phyloP scores from a whole-genome alignment of 2,329 filamentous ascomycete species.

The Beauveria brongniartii region DNA sequence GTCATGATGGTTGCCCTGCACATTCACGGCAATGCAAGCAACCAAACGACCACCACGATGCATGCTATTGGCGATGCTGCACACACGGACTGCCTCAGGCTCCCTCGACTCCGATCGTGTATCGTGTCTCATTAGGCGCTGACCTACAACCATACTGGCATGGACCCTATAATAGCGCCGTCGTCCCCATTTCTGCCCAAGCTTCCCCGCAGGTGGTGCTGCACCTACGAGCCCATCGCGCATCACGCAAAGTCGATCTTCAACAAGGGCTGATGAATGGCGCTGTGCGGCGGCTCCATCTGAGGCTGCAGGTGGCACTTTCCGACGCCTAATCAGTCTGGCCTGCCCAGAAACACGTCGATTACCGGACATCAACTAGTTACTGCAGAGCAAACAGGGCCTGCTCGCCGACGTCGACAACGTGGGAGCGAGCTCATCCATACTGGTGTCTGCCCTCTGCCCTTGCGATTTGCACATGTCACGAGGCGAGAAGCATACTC shows the following conservation, averaged over 20 bases:
- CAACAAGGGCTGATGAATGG: conserved; percentile 8
- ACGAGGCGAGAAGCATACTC: not conserved
- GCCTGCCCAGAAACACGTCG: not conserved
- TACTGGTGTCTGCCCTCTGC: not conserved
- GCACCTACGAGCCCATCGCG: not conserved
- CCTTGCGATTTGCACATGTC: conserved; percentile 5
- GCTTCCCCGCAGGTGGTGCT: conserved; percentile 1
- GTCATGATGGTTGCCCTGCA: not conserved
- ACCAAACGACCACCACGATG: not conserved
- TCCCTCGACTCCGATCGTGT: not conserved
- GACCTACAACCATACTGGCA: not conserved
- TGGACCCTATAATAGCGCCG: not conserved
- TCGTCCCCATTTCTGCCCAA: conserved; percentile 6
- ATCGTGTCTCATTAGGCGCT: not conserved
- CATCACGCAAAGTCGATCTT: conserved; percentile 9
- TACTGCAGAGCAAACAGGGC: not conserved
- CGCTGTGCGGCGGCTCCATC: not conserved
- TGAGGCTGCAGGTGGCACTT: not conserved
- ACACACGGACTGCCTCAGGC: not conserved
- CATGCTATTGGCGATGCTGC: not conserved
- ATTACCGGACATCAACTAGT: not conserved
- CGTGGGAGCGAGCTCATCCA: not conserved
- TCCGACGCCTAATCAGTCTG: not conserved
- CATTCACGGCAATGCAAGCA: not conserved
- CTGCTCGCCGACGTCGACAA: not conserved